Evolutionary conservation across 192 early-diverging fungal genomes (phyloP).

Genomic region (Umbelopsis sp.): DNA sequence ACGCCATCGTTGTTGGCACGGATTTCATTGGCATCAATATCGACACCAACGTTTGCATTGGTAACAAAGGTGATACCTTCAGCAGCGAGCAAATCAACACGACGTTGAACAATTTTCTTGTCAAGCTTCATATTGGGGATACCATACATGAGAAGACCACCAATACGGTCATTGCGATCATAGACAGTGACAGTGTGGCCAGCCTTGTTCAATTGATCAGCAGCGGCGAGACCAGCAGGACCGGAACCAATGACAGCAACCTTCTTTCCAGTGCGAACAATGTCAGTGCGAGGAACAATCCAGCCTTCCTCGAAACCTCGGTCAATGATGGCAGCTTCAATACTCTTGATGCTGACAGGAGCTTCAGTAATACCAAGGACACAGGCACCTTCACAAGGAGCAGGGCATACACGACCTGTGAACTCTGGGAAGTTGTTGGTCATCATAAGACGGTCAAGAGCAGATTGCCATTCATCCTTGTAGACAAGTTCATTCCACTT

Average conservation of each 20-base stretch:
- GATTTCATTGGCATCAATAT: conserved; percentile 70
- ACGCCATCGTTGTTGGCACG: conserved; percentile 75
- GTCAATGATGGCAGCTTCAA: conserved; percentile 98
- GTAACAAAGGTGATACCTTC: conserved; percentile 93
- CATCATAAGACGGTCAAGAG: conserved; percentile 88
- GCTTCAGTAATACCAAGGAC: conserved; percentile 92
- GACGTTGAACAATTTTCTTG: conserved; percentile 92
- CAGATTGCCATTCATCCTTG: conserved; percentile 95
- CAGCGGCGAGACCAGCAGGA: conserved; percentile 92
- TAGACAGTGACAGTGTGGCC: conserved; percentile 95
- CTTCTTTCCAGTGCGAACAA: conserved; percentile 74
- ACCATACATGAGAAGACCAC: conserved; percentile 97
- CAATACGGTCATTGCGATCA: conserved; percentile 95
- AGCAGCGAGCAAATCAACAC: conserved; percentile 90
- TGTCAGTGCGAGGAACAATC: conserved; percentile 89
- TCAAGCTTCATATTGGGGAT: conserved; percentile 99
- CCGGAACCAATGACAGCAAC: conserved; percentile 95
- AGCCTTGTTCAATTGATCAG: conserved; percentile 97
- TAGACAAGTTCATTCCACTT: conserved; percentile 99
- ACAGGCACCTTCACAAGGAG: conserved; percentile 97
- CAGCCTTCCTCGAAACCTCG: conserved; percentile 96
- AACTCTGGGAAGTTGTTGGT: conserved; percentile 99
- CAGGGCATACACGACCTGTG: conserved; percentile 98
- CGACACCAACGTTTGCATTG: conserved; percentile 87
- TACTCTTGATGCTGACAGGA: conserved; percentile 96